phyloP scores from a whole-genome alignment of 23 red algal genomes.

The Pyropia yezoensis region DNA sequence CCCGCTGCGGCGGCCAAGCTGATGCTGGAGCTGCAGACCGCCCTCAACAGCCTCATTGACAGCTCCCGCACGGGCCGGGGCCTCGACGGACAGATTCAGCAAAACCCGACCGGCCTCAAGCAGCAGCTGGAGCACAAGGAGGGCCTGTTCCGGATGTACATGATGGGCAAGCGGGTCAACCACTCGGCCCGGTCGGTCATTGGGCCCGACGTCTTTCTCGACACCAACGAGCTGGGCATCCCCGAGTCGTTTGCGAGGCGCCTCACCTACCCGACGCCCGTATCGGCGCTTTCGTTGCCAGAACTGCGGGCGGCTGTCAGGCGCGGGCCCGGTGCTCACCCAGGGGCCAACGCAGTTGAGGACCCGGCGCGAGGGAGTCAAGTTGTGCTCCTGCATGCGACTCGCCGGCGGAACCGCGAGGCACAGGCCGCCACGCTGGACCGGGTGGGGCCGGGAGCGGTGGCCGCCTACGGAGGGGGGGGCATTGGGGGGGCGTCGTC shows the following conservation, averaged over 20 bases:
- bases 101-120: constrained; percentile 55
- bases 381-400: neutral
- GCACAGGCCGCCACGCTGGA: constrained; percentile 1
- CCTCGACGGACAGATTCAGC: constrained; percentile 5
- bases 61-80: constrained; percentile 6
- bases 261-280: constrained; percentile 60
- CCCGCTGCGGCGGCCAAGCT: neutral
- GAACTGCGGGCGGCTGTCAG: constrained; percentile 45
- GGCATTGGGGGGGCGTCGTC: no score
- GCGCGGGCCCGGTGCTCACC: constrained; percentile 62
- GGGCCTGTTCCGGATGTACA: constrained; percentile 91
- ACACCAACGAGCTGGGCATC: constrained; percentile 95
- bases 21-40: constrained; percentile 40
- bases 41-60: constrained; percentile 56
- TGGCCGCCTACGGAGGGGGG: neutral
- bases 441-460: neutral
- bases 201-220: constrained; percentile 92
- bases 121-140: constrained; percentile 91
- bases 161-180: constrained; percentile 99
- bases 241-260: constrained; percentile 84
- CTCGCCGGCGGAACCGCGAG: neutral
- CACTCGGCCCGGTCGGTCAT: constrained; percentile 93
- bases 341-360: constrained; percentile 77
- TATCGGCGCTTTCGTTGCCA: constrained; percentile 41
- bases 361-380: constrained; percentile 36